Percentiles rank a stretch among this genome's conserved stretches.
Evolutionary conservation across 768 basidiomycete species (phyloP).

Genomic region (Russula ochroleuca): DNA sequence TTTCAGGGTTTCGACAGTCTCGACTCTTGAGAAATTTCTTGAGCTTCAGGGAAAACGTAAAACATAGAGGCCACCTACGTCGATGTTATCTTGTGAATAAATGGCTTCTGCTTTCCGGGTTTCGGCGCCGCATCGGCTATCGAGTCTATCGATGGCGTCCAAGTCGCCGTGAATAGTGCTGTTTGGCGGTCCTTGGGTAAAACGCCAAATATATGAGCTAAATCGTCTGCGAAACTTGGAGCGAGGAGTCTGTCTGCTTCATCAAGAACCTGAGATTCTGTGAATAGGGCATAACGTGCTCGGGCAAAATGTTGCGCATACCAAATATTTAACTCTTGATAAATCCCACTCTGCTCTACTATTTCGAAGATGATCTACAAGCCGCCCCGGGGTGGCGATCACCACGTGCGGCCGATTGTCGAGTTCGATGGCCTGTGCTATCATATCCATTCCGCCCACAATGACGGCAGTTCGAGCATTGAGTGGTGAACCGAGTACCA

Average conservation of each 20-base stretch:
- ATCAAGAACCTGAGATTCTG: conserved; percentile 68
- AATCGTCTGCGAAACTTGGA: conserved; percentile 81
- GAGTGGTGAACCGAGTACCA: conserved; percentile 77
- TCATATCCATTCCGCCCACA: conserved; percentile 99
- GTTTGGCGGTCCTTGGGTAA: conserved; percentile 90
- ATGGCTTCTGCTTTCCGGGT: conserved; percentile 80
- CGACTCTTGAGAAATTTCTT: conserved; percentile 49
- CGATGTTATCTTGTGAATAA: conserved; percentile 74
- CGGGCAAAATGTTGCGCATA: conserved; percentile 36
- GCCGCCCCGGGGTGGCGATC: conserved; percentile 91
- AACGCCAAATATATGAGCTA: conserved; percentile 68
- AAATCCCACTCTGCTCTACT: conserved; percentile 78
- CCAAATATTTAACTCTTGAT: conserved; percentile 79
- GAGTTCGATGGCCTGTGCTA: conserved; percentile 86
- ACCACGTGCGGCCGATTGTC: conserved; percentile 85
- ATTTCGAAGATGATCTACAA: conserved; percentile 85
- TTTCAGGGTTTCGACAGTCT: conserved; percentile 84
- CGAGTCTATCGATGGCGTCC: conserved; percentile 80
- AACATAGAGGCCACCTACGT: conserved; percentile 44
- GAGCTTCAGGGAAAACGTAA: conserved; percentile 10
- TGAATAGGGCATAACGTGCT: background rate
- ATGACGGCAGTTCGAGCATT: conserved; percentile 83
- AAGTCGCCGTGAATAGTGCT: conserved; percentile 93
- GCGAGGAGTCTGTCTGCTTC: conserved; percentile 94
- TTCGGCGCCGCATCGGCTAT: conserved; percentile 68